These are phyloP conservation scores for Lentinula raphanica DNA, from an alignment of 768 basidiomycete genomes.

Conservation along the genomic window DNA sequence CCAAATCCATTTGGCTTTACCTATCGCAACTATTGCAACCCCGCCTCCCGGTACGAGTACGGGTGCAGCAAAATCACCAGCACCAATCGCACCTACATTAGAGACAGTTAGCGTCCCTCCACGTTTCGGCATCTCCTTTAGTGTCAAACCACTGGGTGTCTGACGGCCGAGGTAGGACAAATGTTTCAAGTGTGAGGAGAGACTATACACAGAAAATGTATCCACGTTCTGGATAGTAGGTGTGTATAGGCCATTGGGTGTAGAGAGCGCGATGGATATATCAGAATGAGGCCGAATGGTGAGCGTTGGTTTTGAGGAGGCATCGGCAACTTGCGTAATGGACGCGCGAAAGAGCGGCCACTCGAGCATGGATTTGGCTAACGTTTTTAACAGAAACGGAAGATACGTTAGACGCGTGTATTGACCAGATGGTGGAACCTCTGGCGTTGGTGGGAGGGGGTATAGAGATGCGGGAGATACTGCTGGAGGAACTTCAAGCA, in stretches of 20 bases:
- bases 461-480: slow-evolving; percentile 25
- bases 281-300: slow-evolving; percentile 72
- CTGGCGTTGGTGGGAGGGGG: slow-evolving; percentile 35
- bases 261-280: slow-evolving; percentile 72
- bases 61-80: slow-evolving; percentile 64
- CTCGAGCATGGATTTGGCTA: slow-evolving; percentile 72
- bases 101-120: slow-evolving; percentile 79
- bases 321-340: slow-evolving; percentile 45
- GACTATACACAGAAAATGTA: slow-evolving; percentile 48
- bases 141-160: slow-evolving; percentile 57
- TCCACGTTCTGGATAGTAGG: slow-evolving; percentile 62
- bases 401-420: slow-evolving; percentile 74
- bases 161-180: slow-evolving; percentile 64
- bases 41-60: slow-evolving; percentile 80
- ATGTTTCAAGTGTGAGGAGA: slow-evolving; percentile 57
- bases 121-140: slow-evolving; percentile 64
- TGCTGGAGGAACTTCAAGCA: slow-evolving; percentile 17
- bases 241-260: slow-evolving; percentile 78
- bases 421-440: slow-evolving; percentile 46
- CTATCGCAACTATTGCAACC: slow-evolving; percentile 79
- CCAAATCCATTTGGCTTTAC: slow-evolving; percentile 73
- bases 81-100: slow-evolving; percentile 79
- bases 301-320: slow-evolving; percentile 53
- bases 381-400: slow-evolving; percentile 78
- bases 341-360: slow-evolving; percentile 83